phyloP scores from a whole-genome alignment of 371 early-diverging fungal genomes.

The Sporodiniella umbellata region DNA sequence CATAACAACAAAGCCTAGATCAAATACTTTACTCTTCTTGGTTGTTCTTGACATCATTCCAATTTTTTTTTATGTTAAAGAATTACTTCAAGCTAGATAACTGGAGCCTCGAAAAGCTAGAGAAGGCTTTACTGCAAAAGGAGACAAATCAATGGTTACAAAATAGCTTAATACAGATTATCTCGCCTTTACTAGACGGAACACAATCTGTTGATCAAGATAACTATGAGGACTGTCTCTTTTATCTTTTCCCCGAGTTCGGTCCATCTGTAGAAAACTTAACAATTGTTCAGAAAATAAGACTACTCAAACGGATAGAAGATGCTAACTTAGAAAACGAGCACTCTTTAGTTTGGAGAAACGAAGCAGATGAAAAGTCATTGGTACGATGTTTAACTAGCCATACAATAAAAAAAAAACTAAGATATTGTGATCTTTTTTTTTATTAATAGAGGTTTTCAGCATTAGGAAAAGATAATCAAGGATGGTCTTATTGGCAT shows the following conservation, averaged over 20 bases:
- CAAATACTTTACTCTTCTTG: constrained; percentile 25
- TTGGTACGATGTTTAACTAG: too few relatives aligned
- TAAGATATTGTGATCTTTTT: neutral
- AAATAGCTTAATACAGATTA: neutral
- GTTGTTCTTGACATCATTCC: constrained; percentile 15
- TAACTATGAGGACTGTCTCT: constrained; percentile 7
- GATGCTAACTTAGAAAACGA: constrained; percentile 7
- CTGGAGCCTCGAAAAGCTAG: constrained; percentile 10
- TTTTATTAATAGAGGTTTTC: constrained; percentile 6
- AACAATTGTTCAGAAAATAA: constrained; percentile 7
- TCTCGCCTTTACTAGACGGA: constrained; percentile 3
- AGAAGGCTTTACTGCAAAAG: constrained; percentile 2
- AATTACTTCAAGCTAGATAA: constrained; percentile 4
- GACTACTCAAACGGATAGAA: constrained; percentile 12
- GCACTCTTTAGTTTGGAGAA: neutral
- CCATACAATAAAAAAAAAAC: too few relatives aligned
- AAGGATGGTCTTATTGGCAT: constrained; percentile 18
- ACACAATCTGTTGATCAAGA: neutral
- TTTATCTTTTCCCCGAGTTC: constrained; percentile 5
- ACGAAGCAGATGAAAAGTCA: neutral
- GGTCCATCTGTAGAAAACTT: neutral
- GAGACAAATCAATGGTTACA: neutral
- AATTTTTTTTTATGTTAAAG: constrained; percentile 14
- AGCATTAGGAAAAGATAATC: constrained; percentile 16
- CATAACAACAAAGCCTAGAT: constrained; percentile 3